phyloP scores from a whole-genome alignment of 768 basidiomycete genomes.

The Sutorius australiensis region DNA sequence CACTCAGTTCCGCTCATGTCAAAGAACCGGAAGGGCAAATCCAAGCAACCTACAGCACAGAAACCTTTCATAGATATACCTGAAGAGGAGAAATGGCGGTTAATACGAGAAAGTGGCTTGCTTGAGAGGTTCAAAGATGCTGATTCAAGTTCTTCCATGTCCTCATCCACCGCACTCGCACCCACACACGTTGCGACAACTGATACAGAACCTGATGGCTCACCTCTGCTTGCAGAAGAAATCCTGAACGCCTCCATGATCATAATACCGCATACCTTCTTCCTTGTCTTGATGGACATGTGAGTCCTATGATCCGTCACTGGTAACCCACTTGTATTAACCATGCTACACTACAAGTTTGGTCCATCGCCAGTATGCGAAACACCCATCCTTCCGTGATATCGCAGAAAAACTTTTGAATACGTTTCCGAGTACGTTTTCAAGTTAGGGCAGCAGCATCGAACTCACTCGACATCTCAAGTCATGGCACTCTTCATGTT shows the following conservation, averaged over 20 bases:
- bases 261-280: conserved; percentile 70
- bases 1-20: conserved; percentile 22
- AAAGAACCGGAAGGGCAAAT: conserved; percentile 22
- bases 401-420: conserved; percentile 57
- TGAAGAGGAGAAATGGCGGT: conserved; percentile 75
- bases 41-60: conserved; percentile 8
- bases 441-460: background rate
- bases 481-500: conserved; percentile 68
- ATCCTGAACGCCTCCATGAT: conserved; percentile 61
- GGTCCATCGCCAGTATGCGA: conserved; percentile 75
- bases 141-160: conserved; percentile 1
- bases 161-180: conserved; percentile 1
- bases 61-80: conserved; percentile 47
- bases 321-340: conserved; percentile 1
- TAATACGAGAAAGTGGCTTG: conserved; percentile 64
- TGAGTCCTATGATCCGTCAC: conserved; percentile 36
- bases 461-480: conserved; percentile 27
- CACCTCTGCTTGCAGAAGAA: conserved; percentile 55
- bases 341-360: conserved; percentile 42
- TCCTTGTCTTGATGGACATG: conserved; percentile 84
- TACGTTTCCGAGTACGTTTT: conserved; percentile 67
- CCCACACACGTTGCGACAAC: background rate
- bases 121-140: conserved; percentile 37
- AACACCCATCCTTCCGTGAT: conserved; percentile 45
- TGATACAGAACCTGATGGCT: conserved; percentile 30